phyloP scores from a whole-genome alignment of 345 rosid genomes.

The Murraya paniculata region DNA sequence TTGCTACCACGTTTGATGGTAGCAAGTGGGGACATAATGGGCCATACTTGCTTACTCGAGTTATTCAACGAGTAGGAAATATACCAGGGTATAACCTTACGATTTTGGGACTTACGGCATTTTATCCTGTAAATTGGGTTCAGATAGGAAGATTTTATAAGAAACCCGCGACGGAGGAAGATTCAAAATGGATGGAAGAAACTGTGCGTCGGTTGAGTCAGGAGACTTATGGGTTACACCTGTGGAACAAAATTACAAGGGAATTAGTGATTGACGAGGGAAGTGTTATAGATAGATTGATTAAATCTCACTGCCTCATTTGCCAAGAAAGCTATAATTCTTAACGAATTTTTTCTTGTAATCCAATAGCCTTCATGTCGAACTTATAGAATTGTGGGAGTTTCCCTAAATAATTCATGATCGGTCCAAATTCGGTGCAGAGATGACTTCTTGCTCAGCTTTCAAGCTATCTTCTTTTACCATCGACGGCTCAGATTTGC shows the following conservation, averaged over 20 bases:
- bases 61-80: constrained; percentile 34
- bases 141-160: constrained; percentile 43
- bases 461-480: no score
- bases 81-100: constrained; percentile 35
- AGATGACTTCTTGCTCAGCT: no score
- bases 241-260: constrained; percentile 35
- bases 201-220: constrained; percentile 31
- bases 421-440: no score
- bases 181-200: constrained; percentile 42
- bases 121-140: constrained; percentile 66
- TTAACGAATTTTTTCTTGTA: not conserved
- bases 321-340: not conserved
- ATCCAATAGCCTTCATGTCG: not conserved
- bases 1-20: constrained; percentile 59
- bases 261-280: not conserved
- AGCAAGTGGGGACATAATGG: constrained; percentile 73
- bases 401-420: no score
- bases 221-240: constrained; percentile 44
- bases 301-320: not conserved
- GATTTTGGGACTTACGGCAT: constrained; percentile 55
- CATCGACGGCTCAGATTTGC: no score
- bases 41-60: constrained; percentile 59
- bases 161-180: constrained; percentile 40
- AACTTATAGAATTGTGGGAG: no score
- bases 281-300: constrained; percentile 3